Evolutionary conservation across 2,329 filamentous ascomycete genomes (phyloP).

Genomic region (Neoscytalidium dimidiatum): DNA sequence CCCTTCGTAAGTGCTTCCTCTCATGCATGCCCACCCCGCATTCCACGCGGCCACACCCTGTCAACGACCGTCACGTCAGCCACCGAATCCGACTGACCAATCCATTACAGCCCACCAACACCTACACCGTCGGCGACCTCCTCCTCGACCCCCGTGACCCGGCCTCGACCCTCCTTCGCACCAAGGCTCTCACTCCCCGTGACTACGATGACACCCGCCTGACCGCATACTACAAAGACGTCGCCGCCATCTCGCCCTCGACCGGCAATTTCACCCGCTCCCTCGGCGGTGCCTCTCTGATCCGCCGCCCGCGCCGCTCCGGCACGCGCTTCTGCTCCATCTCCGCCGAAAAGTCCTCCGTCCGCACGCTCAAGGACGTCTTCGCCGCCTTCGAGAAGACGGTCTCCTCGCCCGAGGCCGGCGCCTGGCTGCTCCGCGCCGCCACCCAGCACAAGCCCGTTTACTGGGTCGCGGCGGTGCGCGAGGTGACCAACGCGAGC

Average conservation of each 20-base stretch:
- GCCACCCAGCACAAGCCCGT: background rate
- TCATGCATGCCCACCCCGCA: background rate
- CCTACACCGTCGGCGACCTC: slow-evolving; percentile 12
- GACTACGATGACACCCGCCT: slow-evolving; percentile 20
- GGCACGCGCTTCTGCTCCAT: slow-evolving; percentile 16
- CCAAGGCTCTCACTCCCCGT: slow-evolving; percentile 1
- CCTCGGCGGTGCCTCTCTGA: slow-evolving; percentile 16
- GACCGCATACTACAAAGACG: slow-evolving; percentile 19
- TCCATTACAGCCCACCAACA: slow-evolving; percentile 1
- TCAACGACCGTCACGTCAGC: background rate
- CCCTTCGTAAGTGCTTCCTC: background rate
- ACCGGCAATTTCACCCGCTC: slow-evolving; percentile 18
- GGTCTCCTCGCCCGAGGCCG: background rate
- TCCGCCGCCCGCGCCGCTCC: slow-evolving; percentile 2
- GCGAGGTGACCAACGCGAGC: slow-evolving; percentile 13
- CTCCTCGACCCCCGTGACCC: slow-evolving; percentile 13
- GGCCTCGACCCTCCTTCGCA: background rate
- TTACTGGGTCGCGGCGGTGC: slow-evolving; percentile 12
- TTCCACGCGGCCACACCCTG: background rate
- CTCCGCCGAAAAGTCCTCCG: slow-evolving; percentile 6
- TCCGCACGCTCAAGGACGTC: slow-evolving; percentile 12
- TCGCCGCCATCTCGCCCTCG: slow-evolving; percentile 12
- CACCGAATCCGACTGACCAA: background rate
- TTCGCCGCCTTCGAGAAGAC: slow-evolving; percentile 7
- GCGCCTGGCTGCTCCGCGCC: slow-evolving; percentile 5